Base-by-base conservation (phyloP, 306 rosid genomes). In the Coriaria nepalensis region DNA sequence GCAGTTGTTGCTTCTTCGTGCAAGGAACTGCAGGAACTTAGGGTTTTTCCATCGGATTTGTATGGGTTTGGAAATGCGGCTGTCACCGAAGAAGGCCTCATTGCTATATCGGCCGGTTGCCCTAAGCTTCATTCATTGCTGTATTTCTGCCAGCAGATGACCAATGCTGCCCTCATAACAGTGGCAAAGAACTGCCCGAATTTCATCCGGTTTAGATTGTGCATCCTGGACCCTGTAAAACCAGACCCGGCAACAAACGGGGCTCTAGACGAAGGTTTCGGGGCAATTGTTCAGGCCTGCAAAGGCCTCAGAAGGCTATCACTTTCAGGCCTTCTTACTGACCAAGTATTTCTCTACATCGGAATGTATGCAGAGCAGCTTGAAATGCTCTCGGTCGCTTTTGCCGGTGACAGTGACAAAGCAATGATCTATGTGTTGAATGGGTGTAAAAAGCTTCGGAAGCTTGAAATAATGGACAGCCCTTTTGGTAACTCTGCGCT, bases 241-340 rank as follows among this genome's bases (percentile, higher is more conserved):
- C 79, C 94, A 0, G 95, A 90, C 60, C 58, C 92, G 10, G 76
- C 65, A 41, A 90, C 95, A 5, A 33, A 40, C 68, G 62, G 71
- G 73, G 87, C 98, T 11, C 64, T 90, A 40, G 98, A 90, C 65
- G 95, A 85, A 67, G 98, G 98, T 48, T 90, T 90, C 8, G 98
- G 98, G 10, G 98, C 95, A 6, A 81, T 90, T 5, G 98, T 90
- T 6, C 92, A 77, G 62, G 79, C 87, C n/a, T 85, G 94, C 81
- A 79, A 61, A 69, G 68, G 36, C 6, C 77, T 90, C 1, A 76
- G 93, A 72, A 78, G 98, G 34, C 52, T 90, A 48, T 90, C 98
- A 2, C 77, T 90, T 59, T 45, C 92, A 0, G 98, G 98, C 47
- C 70, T 61, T 13, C 63, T 90, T 47, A 79, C 98, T 0, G 95